Conservation (phyloP, 2,329 filamentous ascomycete species). For the Talaromyces marneffei region DNA sequence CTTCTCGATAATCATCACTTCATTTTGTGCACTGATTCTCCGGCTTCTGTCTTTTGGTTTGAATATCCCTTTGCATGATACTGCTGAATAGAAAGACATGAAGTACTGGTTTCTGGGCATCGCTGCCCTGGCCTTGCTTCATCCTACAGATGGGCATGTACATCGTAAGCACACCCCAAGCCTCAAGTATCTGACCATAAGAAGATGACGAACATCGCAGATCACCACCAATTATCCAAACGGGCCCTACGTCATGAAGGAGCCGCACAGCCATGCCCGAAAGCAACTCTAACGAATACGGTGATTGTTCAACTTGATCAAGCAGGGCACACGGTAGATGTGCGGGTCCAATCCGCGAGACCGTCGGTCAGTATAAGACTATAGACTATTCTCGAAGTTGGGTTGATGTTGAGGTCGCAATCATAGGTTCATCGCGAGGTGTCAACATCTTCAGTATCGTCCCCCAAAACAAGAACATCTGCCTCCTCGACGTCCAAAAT, state of each 20-base stretch:
- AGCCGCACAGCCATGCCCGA: not conserved
- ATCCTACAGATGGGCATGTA: conserved; percentile 19
- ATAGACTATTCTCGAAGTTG: not conserved
- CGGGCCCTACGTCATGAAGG: not conserved
- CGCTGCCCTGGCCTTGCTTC: conserved; percentile 19
- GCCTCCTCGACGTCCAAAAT: not conserved
- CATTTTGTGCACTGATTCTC: not conserved
- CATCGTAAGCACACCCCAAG: conserved; percentile 19
- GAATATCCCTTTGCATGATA: not conserved
- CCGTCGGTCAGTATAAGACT: not conserved
- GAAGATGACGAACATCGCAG: not conserved
- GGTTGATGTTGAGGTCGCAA: not conserved
- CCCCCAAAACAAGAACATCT: not conserved
- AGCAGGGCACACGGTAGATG: conserved; percentile 8
- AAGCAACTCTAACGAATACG: conserved; percentile 10
- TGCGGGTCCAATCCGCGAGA: conserved; percentile 2
- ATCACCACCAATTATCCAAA: conserved; percentile 3
- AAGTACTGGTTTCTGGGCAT: conserved; percentile 18
- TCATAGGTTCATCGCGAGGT: not conserved
- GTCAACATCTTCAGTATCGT: not conserved
- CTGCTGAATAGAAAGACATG: not conserved
- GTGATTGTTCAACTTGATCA: conserved; percentile 13
- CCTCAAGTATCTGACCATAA: conserved; percentile 5
- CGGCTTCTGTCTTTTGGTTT: not conserved
- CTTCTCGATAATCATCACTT: not conserved